Evolutionary conservation across 2,329 filamentous ascomycete species (phyloP), one percentile per base, ranked within the genome.

Genomic region (Trichoderma semiorbis): DNA sequence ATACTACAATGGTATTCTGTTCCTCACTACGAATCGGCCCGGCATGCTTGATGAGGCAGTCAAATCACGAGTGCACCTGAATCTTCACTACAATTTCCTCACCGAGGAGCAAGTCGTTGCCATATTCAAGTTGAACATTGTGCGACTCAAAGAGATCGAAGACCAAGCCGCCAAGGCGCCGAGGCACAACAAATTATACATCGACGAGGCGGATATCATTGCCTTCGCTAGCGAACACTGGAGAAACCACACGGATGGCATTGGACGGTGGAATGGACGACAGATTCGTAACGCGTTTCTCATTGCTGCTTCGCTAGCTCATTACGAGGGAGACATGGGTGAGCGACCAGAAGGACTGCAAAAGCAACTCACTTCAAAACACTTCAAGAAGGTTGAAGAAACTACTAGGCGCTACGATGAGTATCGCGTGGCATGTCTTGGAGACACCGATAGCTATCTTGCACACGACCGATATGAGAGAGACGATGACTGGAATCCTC

Each of bases 11-110:
- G 79, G 81, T 18, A 81, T 82, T 24, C 66, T 82, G 0, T 78
- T 82, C 39, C 74, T 82, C 1, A 82, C 80, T 0, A 78, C 78
- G 8, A 82, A 82, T 64, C 78, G 80, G 1, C 78, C 81, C 0
- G 78, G 74, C 2, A 77, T 76, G 1, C 79, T 83, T 18, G 81
- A 82, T 65, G 79, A 79, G 64, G 80, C 79, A 11, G 81, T 82
- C 75, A 80, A 80, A 69, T 81, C 79, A 1, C 77, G 80, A 5
- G 80, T 81, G 66, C 77, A 81, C 39, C 72, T 82, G 7, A 75
- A 78, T 3, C 74, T 82, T 3, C 77, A 79, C 47, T 82, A 82
- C 71, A 63, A 70, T 32, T 55, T 55, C 43, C 28, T 47, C 32
- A 60, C 34, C 1, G 58, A 70, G n/a, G 47, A 63, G 39, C 68